Evolutionary conservation across 495 filamentous ascomycete species (phyloP).

Genomic region (Xylaria curta): DNA sequence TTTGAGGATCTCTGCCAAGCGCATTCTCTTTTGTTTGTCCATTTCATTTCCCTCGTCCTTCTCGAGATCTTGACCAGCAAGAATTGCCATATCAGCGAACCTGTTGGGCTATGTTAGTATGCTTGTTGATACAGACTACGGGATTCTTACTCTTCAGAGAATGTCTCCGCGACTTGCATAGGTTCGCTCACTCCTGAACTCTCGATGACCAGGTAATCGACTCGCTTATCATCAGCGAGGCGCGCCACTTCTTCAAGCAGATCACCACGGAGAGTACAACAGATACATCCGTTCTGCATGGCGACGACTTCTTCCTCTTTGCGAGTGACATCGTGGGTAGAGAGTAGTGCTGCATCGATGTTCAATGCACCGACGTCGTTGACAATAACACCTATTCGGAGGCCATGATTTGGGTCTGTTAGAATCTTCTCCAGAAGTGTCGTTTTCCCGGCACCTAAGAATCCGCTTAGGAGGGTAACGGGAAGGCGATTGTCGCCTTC

Average conservation of each 20-base stretch:
- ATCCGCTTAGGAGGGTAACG: slow-evolving; percentile 40
- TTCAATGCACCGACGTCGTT: slow-evolving; percentile 65
- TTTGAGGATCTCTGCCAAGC: slow-evolving; percentile 41
- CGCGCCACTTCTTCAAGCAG: slow-evolving; percentile 60
- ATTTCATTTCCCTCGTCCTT: slow-evolving; percentile 29
- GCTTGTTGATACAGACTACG: slow-evolving; percentile 33
- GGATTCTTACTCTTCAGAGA: slow-evolving; percentile 57
- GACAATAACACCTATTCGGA: slow-evolving; percentile 62
- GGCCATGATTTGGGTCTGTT: slow-evolving; percentile 55
- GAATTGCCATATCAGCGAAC: slow-evolving; percentile 36
- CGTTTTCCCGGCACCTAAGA: slow-evolving; percentile 60
- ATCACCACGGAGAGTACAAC: slow-evolving; percentile 65
- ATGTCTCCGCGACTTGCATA: slow-evolving; percentile 68
- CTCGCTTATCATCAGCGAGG: slow-evolving; percentile 53
- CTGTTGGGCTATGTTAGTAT: slow-evolving; percentile 37
- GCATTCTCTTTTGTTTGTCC: slow-evolving; percentile 39
- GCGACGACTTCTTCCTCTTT: slow-evolving; percentile 64
- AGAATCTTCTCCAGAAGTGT: slow-evolving; percentile 64
- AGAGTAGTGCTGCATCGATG: slow-evolving; percentile 62
- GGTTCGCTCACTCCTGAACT: slow-evolving; percentile 68
- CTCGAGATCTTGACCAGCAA: slow-evolving; percentile 35
- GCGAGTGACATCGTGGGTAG: slow-evolving; percentile 53
- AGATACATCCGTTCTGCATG: slow-evolving; percentile 68
- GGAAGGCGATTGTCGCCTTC: slow-evolving; percentile 32
- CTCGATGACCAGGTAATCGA: slow-evolving; percentile 67